Base-by-base conservation (phyloP, 441 rosid genomes). In the Euphorbia corollata region DNA sequence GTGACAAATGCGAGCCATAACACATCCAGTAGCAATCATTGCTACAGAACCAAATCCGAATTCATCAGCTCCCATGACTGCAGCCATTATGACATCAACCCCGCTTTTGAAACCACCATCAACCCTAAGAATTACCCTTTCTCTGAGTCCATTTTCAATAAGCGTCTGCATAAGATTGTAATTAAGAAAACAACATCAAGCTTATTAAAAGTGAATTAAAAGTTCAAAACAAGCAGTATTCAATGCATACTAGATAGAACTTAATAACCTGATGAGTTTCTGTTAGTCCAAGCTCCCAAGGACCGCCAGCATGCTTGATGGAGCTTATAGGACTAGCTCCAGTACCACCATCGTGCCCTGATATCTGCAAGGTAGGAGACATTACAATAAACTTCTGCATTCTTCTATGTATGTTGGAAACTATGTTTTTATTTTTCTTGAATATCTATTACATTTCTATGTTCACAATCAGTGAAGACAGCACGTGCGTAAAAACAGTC, bases 11-110 rank as follows among this genome's bases (percentile, higher is more conserved):
- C 98, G 98, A 66, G 99, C 99, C 98, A 91, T 94, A 70, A 94
- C 91, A 79, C 99, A 94, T 20, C 99, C 99, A 74, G 99, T 95
- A 74, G 99, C 99, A 86, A 95, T 95, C 99, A 95, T 91, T 67
- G 99, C 99, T 68, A 95, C 82, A 50, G 99, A 91, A 79, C 99
- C 98, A 82, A 95, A 95, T 22, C 98, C 99, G 72, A 86, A 95
- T 74, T 95, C 99, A 74, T 95, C 98, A 71, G 98, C 98, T 68
- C 99, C 99, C 98, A 95, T 90, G 64, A 84, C 86, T 58, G 97
- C 99, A 76, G 98, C 99, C 95, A 95, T 91, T 77, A 95, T 74
- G 75, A 95, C 97, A 84, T 95, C 99, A 69, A 91, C 87, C 68
- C 99, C 99, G 41, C 98, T 90, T 80, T 77, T 91, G 59, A 94